Base-by-base conservation (phyloP, 2,329 filamentous ascomycete species). In the Rutstroemia sp. region DNA sequence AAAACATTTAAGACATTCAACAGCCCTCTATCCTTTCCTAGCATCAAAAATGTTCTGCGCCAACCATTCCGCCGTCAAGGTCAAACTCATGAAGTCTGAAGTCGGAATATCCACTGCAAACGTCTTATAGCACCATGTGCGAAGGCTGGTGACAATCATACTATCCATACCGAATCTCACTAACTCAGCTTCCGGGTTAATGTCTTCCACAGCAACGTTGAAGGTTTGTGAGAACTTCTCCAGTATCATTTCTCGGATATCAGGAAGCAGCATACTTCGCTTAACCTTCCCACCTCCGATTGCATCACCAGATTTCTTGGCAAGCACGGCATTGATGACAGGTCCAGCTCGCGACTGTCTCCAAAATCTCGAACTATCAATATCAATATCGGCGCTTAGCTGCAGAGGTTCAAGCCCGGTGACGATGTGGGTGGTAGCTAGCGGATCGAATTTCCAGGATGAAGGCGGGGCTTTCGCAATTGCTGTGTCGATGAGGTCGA, bases 221-320 rank as follows among this genome's bases (percentile, higher is more conserved):
- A 79, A 72, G 8, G 77, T 71, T 1, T 71, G 69, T 0, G 76
- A 72, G 3, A 78, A 68, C 67, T 77, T 78, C 55, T 72, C 67
- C 1, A 77, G 67, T 34, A 58, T 56, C 42, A 63, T 59, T 7
- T 2, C 77, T 75, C 52, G 76, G 77, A 7, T 72, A 18, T 52
- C 55, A 6, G 49, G 38, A 14, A 44, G 8, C 4, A 52, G 8
- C 19, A 52, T 23, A 19, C n/a, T 34, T n/a, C 44, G 51, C 21
- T 37, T 39, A 10, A 2, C 21, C 14, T 37, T 18, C 16, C 45
- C 37, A 3, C 7, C 7, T 30, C 49, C n/a, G 14, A 4, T 10
- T 7, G 27, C 38, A 10, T 12, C 16, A 5, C 49, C 49, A 12
- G 49, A 44, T 34, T 52, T 52, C 23, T 52, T 52, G 16, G 49